Base-by-base conservation (phyloP, 345 rosid species). In the Boechera stricta region DNA sequence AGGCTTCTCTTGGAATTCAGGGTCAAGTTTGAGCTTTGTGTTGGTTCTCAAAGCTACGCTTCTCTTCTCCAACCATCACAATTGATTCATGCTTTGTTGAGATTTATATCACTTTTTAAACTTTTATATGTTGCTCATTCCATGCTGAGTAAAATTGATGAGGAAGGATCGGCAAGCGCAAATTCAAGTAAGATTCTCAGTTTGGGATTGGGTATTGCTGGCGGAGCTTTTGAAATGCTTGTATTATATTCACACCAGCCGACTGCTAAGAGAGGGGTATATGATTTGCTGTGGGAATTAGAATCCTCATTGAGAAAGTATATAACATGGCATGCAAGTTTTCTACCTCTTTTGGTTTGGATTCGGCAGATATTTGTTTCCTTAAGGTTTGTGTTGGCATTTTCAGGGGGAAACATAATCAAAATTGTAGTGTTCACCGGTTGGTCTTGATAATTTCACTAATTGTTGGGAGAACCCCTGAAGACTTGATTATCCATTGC, bases 21-120 rank as follows among this genome's bases (percentile, higher is more conserved):
- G 77, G 79, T 52, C 41, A 82, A 78, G 83, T 63, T 89, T 75
- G 83, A 87, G 63, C 62, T 80, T 73, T 90, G 88, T 82, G 77
- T 77, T 70, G 73, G 69, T 61, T 77, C 80, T 69, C 87, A 81
- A 71, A 81, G 78, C 73, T 76, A 81, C 48, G 57, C 62, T 61
- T 74, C 85, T 39, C 80, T 90, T 71, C 85, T 86, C 63, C 91
- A 87, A 76, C 69, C 80, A 67, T 84, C 86, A 83, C 82, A 83
- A 68, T 72, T 88, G 51, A 49, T 91, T 60, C 88, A 86, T 83
- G 69, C 85, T 79, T 72, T 95, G 74, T 69, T 81, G 76, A 80
- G 75, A 57, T 86, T 82, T 76, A 72, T 87, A 52, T 87, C 96
- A 51, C 99, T 98, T n/a, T 83, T 88, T 57, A 76, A 88, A 76